Evolutionary conservation across 1,139 yeast genomes (phyloP).

Genomic region (Pneumocystis jirovecii): DNA sequence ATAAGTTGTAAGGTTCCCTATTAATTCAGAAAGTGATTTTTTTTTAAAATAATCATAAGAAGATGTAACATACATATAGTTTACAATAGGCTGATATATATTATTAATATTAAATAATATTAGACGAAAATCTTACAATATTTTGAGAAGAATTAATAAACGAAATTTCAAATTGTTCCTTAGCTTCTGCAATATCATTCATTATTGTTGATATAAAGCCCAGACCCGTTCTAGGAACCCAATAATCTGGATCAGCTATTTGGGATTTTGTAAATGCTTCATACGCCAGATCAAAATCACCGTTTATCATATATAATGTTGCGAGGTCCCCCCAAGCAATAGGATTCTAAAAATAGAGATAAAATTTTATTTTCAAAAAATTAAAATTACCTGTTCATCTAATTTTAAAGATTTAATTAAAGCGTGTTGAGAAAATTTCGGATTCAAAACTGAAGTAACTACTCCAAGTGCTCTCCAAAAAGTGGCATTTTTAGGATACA

Average conservation of each 20-base stretch:
- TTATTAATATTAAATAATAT: not conserved
- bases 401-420: constrained; percentile 53
- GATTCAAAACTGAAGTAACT: constrained; percentile 43
- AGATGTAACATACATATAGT: not conserved
- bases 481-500: constrained; percentile 53
- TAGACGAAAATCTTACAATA: not conserved
- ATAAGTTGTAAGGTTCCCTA: constrained; percentile 18
- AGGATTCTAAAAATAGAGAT: constrained; percentile 29
- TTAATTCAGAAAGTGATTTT: not conserved
- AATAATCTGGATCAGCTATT: constrained; percentile 62
- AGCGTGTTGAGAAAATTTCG: constrained; percentile 79
- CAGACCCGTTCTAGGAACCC: constrained; percentile 77
- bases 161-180: constrained; percentile 58
- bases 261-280: constrained; percentile 64
- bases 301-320: constrained; percentile 50
- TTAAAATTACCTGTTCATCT: not conserved
- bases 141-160: not conserved
- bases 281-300: constrained; percentile 58
- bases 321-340: constrained; percentile 74
- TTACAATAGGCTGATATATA: not conserved
- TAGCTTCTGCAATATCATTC: constrained; percentile 42
- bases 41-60: not conserved
- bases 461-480: constrained; percentile 79
- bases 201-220: constrained; percentile 50
- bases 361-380: not conserved